Evolutionary conservation across 371 early-diverging fungal genomes (phyloP).

Genomic region (Caulochytrium protostelioides): DNA sequence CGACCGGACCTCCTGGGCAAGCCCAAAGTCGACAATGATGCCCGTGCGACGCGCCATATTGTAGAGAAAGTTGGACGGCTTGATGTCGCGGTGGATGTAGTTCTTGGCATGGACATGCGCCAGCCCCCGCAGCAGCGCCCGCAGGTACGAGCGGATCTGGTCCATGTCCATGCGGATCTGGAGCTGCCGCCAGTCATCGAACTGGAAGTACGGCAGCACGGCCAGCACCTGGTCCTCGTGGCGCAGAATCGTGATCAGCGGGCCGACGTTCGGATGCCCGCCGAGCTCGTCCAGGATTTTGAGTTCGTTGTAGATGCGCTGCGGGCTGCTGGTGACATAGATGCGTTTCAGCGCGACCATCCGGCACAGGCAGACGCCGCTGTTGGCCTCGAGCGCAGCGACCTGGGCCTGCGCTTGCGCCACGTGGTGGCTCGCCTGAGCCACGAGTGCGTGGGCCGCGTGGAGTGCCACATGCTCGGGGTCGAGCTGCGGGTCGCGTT

Average conservation of each 20-base stretch:
- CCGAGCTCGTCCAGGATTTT: conserved; percentile 45
- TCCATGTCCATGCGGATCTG: conserved; percentile 29
- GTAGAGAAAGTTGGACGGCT: conserved; percentile 93
- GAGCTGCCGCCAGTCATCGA: conserved; percentile 50
- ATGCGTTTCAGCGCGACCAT: conserved; percentile 80
- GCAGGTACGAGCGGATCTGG: conserved; percentile 66
- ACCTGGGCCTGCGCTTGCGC: conserved; percentile 6
- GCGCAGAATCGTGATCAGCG: conserved; percentile 59
- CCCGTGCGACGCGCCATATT: conserved; percentile 43
- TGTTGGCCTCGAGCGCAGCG: not conserved
- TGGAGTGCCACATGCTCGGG: conserved; percentile 37
- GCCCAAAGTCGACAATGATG: conserved; percentile 88
- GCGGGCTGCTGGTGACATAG: conserved; percentile 63
- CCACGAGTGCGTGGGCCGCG: conserved; percentile 32
- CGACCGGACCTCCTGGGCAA: conserved; percentile 49
- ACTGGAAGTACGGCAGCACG: conserved; percentile 70
- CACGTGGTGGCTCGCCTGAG: not conserved
- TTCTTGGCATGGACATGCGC: conserved; percentile 40
- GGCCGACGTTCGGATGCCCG: conserved; percentile 38
- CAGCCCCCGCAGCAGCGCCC: conserved; percentile 28
- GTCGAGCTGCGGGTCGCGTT: too few species aligned
- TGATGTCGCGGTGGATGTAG: conserved; percentile 85
- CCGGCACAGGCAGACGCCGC: conserved; percentile 4
- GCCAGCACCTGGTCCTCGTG: conserved; percentile 64
- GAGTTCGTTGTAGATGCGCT: conserved; percentile 76